Base-by-base conservation (phyloP, 371 early-diverging fungal species). In the Mucor lusitanicus region DNA sequence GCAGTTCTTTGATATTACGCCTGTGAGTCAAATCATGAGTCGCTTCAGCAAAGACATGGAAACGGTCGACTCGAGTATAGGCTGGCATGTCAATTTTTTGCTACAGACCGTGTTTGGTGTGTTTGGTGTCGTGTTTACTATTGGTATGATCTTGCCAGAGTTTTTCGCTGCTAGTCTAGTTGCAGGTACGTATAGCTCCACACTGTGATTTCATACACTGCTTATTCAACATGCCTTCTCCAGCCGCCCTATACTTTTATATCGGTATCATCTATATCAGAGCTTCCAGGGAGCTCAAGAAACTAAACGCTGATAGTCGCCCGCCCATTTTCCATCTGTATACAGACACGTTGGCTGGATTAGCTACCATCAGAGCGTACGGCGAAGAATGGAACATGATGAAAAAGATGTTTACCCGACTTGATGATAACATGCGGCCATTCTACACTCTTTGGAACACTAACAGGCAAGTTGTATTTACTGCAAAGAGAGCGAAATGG, bases 21-120 rank as follows among this genome's bases (percentile, higher is more conserved):
- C 96, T 7, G 70, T 93, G 17, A 95, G 94, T 30, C 90, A 95
- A 21, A 93, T 98, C 60, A 81, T 97, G 80, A 93, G 91, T 71
- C 84, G 97, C 6, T 96, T 97, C 69, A 87, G 88, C 65, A 91
- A 92, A 71, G 97, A 97, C 71, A 90, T 93, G 64, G 92, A 92
- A 62, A 80, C 89, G 0, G 74, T 93, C 8, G 97, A 97, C 68
- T 90, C 85, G 54, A 78, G 84, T 46, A 82, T 95, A 7, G 79
- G 91, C 15, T 88, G 87, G 68, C 75, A 85, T 33, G 87, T 94
- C 72, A 82, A 90, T 8, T 87, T 88, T 75, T 84, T 94, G 42
- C 69, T 90, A 0, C 80, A 81, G 46, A 92, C 92, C 0, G 67
- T 91, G 0, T 75, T 88, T 55, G 84, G 84, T 37, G 83, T 91